Evolutionary conservation across 768 basidiomycete species (phyloP), one percentile per base, ranked within the genome.

Genomic region (Hirschioporus abietinus): DNA sequence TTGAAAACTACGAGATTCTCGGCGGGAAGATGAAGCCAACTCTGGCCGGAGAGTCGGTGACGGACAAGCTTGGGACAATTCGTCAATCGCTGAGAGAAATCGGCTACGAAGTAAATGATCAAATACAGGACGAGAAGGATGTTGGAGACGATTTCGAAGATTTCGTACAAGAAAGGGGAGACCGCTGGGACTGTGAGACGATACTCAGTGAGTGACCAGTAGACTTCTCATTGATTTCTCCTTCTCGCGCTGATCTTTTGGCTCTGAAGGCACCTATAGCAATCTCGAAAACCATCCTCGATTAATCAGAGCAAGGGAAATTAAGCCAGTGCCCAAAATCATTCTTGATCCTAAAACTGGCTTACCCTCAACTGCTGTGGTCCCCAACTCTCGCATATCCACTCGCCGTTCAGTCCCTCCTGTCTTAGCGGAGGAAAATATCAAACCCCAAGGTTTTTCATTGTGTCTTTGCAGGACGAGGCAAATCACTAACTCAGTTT

Each of bases 271-370:
- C 9, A 98, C 96, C 10, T 96, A 95, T 74, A 91, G 94, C n/a
- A 99, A 97, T 73, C 82, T 98, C 7, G 97, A 97, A 75, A 99
- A 99, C 72, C 97, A 99, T 74, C 97, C 97, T 0, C 86, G 90
- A 9, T 79, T 97, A 35, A 95, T 99, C 67, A 84, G 87, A 26
- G 86, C 88, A 23, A 81, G 88, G 35, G 82, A 86, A 67, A 72
- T 77, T 57, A 82, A 80, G 71, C 77, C 79, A 24, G 82, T 84
- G 0, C 81, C 88, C 0, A 90, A 86, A 75, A 93, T 96, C 69
- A 72, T 76, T 30, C 78, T 96, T 30, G 89, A 96, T 73, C 82
- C 87, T 0, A 88, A 85, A 69, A 94, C 91, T 0, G 94, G 93
- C 1, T 78, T 95, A 9, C 95, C 94, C 2, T 75, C 79, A 61